These are phyloP conservation scores for Pleoardoris graminearum DNA, from an alignment of 2,329 filamentous ascomycete species.

Conservation along the genomic window DNA sequence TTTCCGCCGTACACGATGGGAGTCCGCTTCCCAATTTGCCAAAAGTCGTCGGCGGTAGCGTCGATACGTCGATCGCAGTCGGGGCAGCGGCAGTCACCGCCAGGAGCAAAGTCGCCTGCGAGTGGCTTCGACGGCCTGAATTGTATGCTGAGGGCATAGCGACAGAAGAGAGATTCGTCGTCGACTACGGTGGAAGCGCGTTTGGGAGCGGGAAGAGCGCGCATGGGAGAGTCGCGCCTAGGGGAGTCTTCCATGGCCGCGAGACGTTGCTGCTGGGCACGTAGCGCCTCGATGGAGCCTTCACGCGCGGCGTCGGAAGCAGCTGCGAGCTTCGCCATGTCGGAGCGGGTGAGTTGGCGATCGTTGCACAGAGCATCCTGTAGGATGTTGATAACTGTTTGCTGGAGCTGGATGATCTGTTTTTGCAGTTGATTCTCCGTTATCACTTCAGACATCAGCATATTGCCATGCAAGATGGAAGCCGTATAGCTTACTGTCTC, in stretches of 20 bases:
- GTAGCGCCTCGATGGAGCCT: conserved; percentile 45
- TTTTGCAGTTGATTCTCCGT: conserved; percentile 50
- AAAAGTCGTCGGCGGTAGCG: conserved; percentile 41
- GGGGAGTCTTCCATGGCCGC: conserved; percentile 15
- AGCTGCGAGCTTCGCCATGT: conserved; percentile 46
- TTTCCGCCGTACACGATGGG: conserved; percentile 31
- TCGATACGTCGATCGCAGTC: conserved; percentile 32
- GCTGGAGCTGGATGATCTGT: conserved; percentile 49
- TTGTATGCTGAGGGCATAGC: conserved; percentile 42
- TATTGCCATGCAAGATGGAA: not conserved
- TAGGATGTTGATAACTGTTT: conserved; percentile 50
- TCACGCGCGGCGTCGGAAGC: conserved; percentile 49
- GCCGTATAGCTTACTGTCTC: conserved; percentile 41
- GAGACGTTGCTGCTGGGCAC: conserved; percentile 41
- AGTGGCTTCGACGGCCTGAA: conserved; percentile 34
- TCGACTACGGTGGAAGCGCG: conserved; percentile 30
- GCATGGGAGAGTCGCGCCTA: conserved; percentile 8
- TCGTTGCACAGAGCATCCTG: conserved; percentile 50
- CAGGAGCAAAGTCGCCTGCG: conserved; percentile 36
- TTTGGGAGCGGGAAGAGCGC: conserved; percentile 23
- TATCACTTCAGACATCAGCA: conserved; percentile 33
- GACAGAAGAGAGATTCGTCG: conserved; percentile 35
- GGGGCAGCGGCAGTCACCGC: conserved; percentile 37
- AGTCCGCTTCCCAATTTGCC: conserved; percentile 44
- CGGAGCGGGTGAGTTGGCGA: conserved; percentile 43